Base-by-base conservation (phyloP, 176 grass and related monocot species). In the Carex cristatella region DNA sequence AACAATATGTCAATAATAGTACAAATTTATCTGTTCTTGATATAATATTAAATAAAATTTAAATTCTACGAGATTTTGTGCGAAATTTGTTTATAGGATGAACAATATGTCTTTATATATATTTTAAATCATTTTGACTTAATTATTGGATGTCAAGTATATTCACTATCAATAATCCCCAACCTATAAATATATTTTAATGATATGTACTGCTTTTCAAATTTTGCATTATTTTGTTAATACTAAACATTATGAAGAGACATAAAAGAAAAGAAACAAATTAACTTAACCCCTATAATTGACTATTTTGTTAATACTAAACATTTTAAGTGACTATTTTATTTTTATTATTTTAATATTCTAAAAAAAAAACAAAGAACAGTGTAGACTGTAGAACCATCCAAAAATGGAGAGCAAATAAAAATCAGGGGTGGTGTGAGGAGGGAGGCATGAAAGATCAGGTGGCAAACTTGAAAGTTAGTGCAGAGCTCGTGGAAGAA, bases 391-490 rank as follows among this genome's bases (percentile, higher is more conserved):
- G 61, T 65, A 10, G 67, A 69, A 69, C 38, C 67, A 46, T 10
- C 7, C 9, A 18, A 8, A 42, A 38, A 42, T 51, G 10, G 3
- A 3, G 18, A 44, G 5, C 23, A 23, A 23, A 23, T 23, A 74
- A 74, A 74, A 74, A 51, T 51, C 7, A 61, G 33, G 1, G 83
- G 67, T 88, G 75, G 85, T 68, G 71, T 83, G 92, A 75, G 79
- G 66, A 86, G 85, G 61, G 85, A 86, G 85, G 84, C 90, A 86
- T 87, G 88, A 87, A 79, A 35, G 84, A 90, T 93, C 93, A 89
- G 91, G 89, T 95, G 91, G 82, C 61, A 68, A 73, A 80, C 91
- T 89, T 91, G 84, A 93, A 91, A 93, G 87, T 88, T 86, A 59
- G 91, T 89, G 89, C 87, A 84, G 86, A 73, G 77, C 63, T 85